phyloP scores from a whole-genome alignment of 192 early-diverging fungal species.

The Blastocladiella britannica region DNA sequence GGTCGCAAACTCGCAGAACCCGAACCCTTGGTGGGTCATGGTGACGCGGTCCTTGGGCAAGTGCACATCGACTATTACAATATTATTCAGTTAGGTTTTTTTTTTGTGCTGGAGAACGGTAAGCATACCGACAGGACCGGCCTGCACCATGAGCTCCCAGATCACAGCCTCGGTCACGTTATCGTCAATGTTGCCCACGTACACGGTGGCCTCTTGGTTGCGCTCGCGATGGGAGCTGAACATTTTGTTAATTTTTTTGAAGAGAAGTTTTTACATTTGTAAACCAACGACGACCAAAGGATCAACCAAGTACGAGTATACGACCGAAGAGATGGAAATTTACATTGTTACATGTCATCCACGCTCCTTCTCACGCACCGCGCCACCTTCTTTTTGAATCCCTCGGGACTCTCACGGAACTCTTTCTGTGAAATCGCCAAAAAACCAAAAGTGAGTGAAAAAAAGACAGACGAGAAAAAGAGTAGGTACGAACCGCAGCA shows the following conservation, averaged over 20 bases:
- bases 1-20: slow-evolving; percentile 83
- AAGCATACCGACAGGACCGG: slow-evolving; percentile 66
- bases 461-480: neutral
- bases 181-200: slow-evolving; percentile 94
- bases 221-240: slow-evolving; percentile 39
- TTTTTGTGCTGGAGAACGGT: no score
- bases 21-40: slow-evolving; percentile 80
- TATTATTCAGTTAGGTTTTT: no score
- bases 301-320: no score
- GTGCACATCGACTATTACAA: slow-evolving; percentile 57
- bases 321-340: no score
- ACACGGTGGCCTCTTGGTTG: slow-evolving; percentile 95
- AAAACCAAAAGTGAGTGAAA: no score
- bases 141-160: slow-evolving; percentile 98
- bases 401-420: slow-evolving; percentile 43
- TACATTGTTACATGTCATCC: slow-evolving; percentile 13
- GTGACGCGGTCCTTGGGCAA: slow-evolving; percentile 95
- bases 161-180: slow-evolving; percentile 75
- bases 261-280: no score
- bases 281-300: no score
- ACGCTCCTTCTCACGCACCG: slow-evolving; percentile 26
- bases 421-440: slow-evolving; percentile 48
- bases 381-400: slow-evolving; percentile 57
- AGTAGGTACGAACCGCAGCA: slow-evolving; percentile 46
- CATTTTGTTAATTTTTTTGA: neutral